Conservation (phyloP, 1,284 basidiomycete genomes). For the Trichosporon asahii region DNA sequence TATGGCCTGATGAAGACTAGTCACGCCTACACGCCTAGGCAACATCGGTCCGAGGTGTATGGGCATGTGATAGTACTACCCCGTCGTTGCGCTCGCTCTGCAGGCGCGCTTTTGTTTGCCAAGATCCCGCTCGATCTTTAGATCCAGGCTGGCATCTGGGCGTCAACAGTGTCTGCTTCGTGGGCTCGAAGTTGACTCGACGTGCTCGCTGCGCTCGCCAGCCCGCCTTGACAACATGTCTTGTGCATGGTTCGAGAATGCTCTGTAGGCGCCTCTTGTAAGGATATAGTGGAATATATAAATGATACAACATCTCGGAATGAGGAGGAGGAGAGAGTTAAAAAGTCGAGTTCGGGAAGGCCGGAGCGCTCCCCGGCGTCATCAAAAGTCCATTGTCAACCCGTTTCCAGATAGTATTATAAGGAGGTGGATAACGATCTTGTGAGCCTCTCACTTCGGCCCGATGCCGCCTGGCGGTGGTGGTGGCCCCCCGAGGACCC, state of each 20-base stretch:
- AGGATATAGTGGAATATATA: conserved; percentile 4
- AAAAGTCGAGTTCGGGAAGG: background rate
- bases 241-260: conserved; percentile 7
- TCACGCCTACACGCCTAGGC: too few species aligned
- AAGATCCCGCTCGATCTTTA: too few species aligned
- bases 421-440: background rate
- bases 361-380: background rate
- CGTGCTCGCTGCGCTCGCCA: too few species aligned
- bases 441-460: background rate
- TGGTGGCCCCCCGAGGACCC: background rate
- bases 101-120: too few species aligned
- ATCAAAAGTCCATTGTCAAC: conserved; percentile 3
- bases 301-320: conserved; percentile 5
- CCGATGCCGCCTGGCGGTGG: background rate
- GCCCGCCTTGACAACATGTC: background rate
- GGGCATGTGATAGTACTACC: too few species aligned
- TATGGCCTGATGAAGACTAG: too few species aligned
- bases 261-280: conserved; percentile 3
- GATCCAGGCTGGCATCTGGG: too few species aligned
- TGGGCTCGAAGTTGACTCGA: too few species aligned
- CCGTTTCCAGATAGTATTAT: conserved; percentile 2
- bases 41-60: too few species aligned
- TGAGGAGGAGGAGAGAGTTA: background rate
- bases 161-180: too few species aligned
- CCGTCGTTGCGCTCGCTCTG: too few species aligned